A percentile compares a stretch with the other conserved stretches of the same genome.
Conservation (phyloP, 495 filamentous ascomycete species). For the Pseudevernia furfuracea region DNA sequence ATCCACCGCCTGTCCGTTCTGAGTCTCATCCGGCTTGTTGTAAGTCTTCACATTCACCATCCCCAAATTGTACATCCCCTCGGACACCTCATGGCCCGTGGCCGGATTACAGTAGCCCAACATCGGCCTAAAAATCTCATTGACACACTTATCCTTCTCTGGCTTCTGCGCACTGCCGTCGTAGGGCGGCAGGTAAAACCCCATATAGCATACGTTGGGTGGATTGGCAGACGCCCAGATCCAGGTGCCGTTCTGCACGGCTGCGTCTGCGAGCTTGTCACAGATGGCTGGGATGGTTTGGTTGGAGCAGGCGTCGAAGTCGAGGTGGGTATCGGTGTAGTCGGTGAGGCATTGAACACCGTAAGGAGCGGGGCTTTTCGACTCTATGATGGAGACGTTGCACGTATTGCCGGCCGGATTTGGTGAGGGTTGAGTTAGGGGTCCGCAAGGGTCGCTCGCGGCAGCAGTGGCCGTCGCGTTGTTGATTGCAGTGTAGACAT, state of each 20-base stretch:
- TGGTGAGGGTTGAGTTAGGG: not conserved
- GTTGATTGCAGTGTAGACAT: not conserved
- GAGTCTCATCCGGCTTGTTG: not conserved
- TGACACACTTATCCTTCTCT: not conserved
- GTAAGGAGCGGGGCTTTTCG: not conserved
- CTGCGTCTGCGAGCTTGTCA: not conserved
- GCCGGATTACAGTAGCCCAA: not conserved
- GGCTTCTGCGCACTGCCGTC: not conserved
- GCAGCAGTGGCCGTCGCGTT: not conserved
- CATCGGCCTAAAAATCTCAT: not conserved
- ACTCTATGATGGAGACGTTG: not conserved
- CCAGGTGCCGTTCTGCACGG: not conserved
- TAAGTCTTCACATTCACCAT: not conserved
- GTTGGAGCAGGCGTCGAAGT: not conserved
- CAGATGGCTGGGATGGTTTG: not conserved
- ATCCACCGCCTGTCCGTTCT: not conserved
- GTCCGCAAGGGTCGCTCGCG: not conserved
- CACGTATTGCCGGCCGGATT: not conserved
- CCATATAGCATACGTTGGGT: not conserved
- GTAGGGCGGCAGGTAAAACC: not conserved
- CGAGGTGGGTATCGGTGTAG: not conserved
- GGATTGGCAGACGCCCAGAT: not conserved
- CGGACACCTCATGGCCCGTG: not conserved
- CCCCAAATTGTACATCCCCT: not conserved
- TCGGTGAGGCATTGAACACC: constrained; percentile 1